Conservation (phyloP, 2,329 filamentous ascomycete species). For the Neofusicoccum umdonicola region DNA sequence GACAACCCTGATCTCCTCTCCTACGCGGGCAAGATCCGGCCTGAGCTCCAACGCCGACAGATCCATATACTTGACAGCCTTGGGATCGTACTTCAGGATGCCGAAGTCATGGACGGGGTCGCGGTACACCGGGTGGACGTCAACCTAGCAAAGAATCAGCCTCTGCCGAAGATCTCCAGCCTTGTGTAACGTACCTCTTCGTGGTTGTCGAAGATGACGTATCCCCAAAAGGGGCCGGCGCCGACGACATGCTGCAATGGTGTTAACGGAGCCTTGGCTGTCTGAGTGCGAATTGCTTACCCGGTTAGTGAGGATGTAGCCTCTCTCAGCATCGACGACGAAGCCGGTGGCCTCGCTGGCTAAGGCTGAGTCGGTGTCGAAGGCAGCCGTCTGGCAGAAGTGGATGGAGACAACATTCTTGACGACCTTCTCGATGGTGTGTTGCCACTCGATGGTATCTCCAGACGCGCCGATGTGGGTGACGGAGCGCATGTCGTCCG, state of each 20-base stretch:
- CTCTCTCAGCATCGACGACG: slow-evolving; percentile 90
- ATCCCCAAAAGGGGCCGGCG: slow-evolving; percentile 94
- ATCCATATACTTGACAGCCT: slow-evolving; percentile 95
- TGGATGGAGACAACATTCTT: slow-evolving; percentile 97
- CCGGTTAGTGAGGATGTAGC: slow-evolving; percentile 59
- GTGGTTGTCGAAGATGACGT: slow-evolving; percentile 98
- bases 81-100: slow-evolving; percentile 92
- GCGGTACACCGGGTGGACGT: slow-evolving; percentile 94
- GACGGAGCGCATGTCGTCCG: slow-evolving; percentile 40
- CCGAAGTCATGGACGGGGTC: slow-evolving; percentile 99
- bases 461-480: slow-evolving; percentile 46
- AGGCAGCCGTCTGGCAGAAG: slow-evolving; percentile 96
- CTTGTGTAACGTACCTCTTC: slow-evolving; percentile 58
- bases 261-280: slow-evolving; percentile 24
- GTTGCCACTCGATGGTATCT: slow-evolving; percentile 88
- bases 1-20: slow-evolving; percentile 91
- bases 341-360: slow-evolving; percentile 97
- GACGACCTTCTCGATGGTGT: slow-evolving; percentile 90
- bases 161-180: slow-evolving; percentile 3
- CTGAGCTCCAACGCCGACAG: slow-evolving; percentile 75
- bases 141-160: slow-evolving; percentile 59
- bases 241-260: slow-evolving; percentile 76
- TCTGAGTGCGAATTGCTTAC: slow-evolving; percentile 22
- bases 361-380: slow-evolving; percentile 93
- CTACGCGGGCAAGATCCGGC: slow-evolving; percentile 81